Conservation (phyloP, 805 yeast genomes). For the Nakazawaea siamensis region DNA sequence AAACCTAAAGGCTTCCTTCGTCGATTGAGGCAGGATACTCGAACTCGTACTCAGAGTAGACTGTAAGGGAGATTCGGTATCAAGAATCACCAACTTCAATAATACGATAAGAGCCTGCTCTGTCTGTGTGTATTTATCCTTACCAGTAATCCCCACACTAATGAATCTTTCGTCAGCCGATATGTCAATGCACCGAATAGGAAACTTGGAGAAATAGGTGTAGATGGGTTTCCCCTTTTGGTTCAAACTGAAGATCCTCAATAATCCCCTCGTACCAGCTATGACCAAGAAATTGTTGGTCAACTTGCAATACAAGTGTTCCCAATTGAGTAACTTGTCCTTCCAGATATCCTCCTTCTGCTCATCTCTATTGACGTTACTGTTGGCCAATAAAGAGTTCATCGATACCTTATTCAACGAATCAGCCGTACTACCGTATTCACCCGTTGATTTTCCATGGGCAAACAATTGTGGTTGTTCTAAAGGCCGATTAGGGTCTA, state of each 20-base stretch:
- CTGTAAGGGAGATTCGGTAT: too few species aligned
- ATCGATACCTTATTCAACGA: conserved; percentile 21
- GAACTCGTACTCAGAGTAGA: not conserved
- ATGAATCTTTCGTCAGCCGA: conserved; percentile 55
- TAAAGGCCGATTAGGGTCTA: conserved; percentile 33
- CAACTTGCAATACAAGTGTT: conserved; percentile 49
- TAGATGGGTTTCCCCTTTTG: conserved; percentile 56
- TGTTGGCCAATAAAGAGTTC: conserved; percentile 17
- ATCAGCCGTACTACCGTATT: conserved; percentile 47
- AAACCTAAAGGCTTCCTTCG: conserved; percentile 8
- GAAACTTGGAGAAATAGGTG: conserved; percentile 61
- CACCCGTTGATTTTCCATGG: conserved; percentile 64
- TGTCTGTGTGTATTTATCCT: conserved; percentile 56
- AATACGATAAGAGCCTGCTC: conserved; percentile 73
- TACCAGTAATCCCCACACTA: conserved; percentile 79
- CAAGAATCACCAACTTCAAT: conserved; percentile 20
- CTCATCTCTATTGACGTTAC: conserved; percentile 19
- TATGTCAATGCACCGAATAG: conserved; percentile 71
- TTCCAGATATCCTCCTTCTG: conserved; percentile 10
- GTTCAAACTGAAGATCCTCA: conserved; percentile 55
- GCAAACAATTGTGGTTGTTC: conserved; percentile 49
- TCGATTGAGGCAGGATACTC: conserved; percentile 4
- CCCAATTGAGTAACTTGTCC: conserved; percentile 43
- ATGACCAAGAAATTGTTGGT: conserved; percentile 54
- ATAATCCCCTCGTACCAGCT: conserved; percentile 64